phyloP scores from a whole-genome alignment of 768 basidiomycete species.

The Dioszegia hungarica region DNA sequence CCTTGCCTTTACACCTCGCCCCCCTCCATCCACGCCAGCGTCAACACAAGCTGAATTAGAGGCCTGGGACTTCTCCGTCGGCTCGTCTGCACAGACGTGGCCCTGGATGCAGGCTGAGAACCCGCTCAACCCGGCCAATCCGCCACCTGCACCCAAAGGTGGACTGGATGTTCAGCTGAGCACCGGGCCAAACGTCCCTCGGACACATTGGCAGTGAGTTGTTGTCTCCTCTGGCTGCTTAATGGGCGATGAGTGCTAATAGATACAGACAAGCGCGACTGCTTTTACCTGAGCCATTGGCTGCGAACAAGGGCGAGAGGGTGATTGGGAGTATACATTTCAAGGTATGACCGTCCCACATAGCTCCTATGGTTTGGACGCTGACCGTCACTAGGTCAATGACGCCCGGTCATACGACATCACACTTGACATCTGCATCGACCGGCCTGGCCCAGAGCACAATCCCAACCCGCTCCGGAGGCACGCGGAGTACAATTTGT shows the following conservation, averaged over 20 bases:
- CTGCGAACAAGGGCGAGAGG: slow-evolving; percentile 43
- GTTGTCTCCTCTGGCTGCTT: neutral
- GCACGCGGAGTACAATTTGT: slow-evolving; percentile 34
- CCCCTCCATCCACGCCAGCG: neutral
- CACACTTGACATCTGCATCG: slow-evolving; percentile 34
- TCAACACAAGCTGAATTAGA: slow-evolving; percentile 9
- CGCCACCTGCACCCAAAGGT: slow-evolving; percentile 31
- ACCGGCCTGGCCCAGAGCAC: slow-evolving; percentile 28
- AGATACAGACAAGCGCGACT: slow-evolving; percentile 46
- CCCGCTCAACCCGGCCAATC: slow-evolving; percentile 35
- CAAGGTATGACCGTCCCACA: slow-evolving; percentile 14
- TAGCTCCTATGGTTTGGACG: neutral
- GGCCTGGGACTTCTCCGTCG: slow-evolving; percentile 35
- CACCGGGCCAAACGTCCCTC: slow-evolving; percentile 43
- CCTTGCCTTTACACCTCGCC: slow-evolving; percentile 39
- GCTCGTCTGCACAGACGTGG: slow-evolving; percentile 17
- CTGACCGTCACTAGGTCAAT: slow-evolving; percentile 17
- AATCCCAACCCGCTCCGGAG: slow-evolving; percentile 30
- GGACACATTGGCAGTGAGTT: slow-evolving; percentile 48
- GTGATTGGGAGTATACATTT: slow-evolving; percentile 39
- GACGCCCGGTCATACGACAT: slow-evolving; percentile 46
- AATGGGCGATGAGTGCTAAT: slow-evolving; percentile 1
- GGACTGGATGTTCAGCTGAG: slow-evolving; percentile 39
- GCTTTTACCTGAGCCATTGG: slow-evolving; percentile 45
- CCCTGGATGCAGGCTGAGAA: slow-evolving; percentile 28